phyloP scores from a whole-genome alignment of 495 filamentous ascomycete genomes.

The Lineolata rhizophorae region DNA sequence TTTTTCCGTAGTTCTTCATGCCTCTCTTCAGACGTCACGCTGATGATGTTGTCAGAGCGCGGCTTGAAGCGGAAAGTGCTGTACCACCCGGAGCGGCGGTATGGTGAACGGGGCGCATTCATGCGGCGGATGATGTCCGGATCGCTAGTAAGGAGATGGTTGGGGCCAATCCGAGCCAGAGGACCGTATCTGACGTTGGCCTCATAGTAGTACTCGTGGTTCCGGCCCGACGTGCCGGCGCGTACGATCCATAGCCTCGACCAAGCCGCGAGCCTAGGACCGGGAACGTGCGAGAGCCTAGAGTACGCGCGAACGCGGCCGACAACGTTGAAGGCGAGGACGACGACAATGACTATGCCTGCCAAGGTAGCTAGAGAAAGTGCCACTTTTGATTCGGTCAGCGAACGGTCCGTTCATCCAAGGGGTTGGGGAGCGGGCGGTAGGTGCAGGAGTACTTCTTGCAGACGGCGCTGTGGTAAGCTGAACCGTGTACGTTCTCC shows the following conservation, averaged over 20 bases:
- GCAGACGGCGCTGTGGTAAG: too few species aligned
- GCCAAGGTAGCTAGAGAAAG: too few species aligned
- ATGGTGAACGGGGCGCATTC: constrained; percentile 15
- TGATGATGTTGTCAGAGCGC: constrained; percentile 10
- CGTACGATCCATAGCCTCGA: background rate
- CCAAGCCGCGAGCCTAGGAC: background rate
- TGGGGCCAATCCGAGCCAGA: constrained; percentile 12
- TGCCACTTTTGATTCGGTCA: too few species aligned
- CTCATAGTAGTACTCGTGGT: background rate
- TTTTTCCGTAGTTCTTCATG: constrained; percentile 6
- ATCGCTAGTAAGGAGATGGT: constrained; percentile 13
- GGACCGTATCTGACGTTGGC: constrained; percentile 5
- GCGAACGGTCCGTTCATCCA: too few species aligned
- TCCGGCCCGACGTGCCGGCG: background rate
- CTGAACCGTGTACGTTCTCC: too few species aligned
- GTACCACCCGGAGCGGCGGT: constrained; percentile 11
- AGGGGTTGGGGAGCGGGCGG: too few species aligned
- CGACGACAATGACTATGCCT: constrained; percentile 7
- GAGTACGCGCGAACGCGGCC: constrained; percentile 1
- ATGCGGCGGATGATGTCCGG: constrained; percentile 14
- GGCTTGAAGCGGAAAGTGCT: constrained; percentile 11
- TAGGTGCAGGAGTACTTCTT: too few species aligned
- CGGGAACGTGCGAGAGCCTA: background rate
- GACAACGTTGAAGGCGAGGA: constrained; percentile 8
- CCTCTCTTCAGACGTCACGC: constrained; percentile 5